Evolutionary conservation across 495 filamentous ascomycete genomes (phyloP).

Genomic region (Clohesyomyces aquaticus): DNA sequence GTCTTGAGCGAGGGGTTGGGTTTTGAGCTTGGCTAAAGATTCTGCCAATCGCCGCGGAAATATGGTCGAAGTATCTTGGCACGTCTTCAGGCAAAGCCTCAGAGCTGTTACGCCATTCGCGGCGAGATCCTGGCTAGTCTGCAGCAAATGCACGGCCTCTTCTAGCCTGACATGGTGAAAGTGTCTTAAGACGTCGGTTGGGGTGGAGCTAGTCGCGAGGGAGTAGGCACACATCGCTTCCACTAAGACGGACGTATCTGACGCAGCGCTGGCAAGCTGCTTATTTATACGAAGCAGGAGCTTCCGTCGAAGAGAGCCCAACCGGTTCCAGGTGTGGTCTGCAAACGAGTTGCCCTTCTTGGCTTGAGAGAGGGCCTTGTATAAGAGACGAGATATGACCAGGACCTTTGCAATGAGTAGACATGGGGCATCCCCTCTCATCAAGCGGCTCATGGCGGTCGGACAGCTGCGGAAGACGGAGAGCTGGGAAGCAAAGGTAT

Average conservation of each 20-base stretch:
- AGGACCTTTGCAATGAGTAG: slow-evolving; percentile 78
- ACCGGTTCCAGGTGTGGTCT: slow-evolving; percentile 63
- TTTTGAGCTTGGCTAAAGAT: slow-evolving; percentile 69
- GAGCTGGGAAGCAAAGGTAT: slow-evolving; percentile 63
- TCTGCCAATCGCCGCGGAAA: slow-evolving; percentile 74
- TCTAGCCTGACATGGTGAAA: slow-evolving; percentile 76
- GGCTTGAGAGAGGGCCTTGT: slow-evolving; percentile 66
- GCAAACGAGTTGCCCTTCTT: slow-evolving; percentile 57
- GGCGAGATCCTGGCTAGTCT: slow-evolving; percentile 44
- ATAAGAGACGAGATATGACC: slow-evolving; percentile 71
- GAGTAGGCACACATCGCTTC: slow-evolving; percentile 80
- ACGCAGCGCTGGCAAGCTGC: slow-evolving; percentile 59
- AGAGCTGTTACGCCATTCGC: slow-evolving; percentile 57
- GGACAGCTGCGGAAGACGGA: slow-evolving; percentile 65
- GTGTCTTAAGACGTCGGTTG: slow-evolving; percentile 77
- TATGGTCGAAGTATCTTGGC: slow-evolving; percentile 73
- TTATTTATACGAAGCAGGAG: slow-evolving; percentile 70
- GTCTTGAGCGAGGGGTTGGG: slow-evolving; percentile 70
- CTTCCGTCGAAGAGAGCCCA: slow-evolving; percentile 62
- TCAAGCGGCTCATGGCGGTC: slow-evolving; percentile 57
- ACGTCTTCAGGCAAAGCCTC: slow-evolving; percentile 72
- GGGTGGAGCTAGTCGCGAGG: slow-evolving; percentile 78
- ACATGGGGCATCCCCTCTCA: slow-evolving; percentile 62
- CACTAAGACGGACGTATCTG: slow-evolving; percentile 60
- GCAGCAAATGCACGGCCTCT: slow-evolving; percentile 64